Conservation (phyloP, 2,329 filamentous ascomycete genomes). For the Periglandula ipomoeae region DNA sequence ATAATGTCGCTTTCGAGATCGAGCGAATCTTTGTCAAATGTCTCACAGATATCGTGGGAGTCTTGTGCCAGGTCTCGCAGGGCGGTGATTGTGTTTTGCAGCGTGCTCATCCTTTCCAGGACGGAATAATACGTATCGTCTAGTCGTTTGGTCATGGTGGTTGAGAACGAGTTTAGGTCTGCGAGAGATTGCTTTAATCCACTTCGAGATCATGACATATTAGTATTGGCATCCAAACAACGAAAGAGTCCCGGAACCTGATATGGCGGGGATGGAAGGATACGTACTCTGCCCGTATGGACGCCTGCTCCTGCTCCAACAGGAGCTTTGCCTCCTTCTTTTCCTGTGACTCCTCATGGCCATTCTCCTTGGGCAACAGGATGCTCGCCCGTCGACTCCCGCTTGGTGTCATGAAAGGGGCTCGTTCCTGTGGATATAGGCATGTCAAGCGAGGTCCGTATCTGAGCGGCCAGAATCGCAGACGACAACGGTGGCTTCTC, state of each 20-base stretch:
- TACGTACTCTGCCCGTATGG: constrained; percentile 23
- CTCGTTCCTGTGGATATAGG: constrained; percentile 36
- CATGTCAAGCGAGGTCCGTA: constrained; percentile 35
- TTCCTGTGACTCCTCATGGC: constrained; percentile 25
- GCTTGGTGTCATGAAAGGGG: constrained; percentile 32
- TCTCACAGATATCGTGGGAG: constrained; percentile 46
- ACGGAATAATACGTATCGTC: constrained; percentile 69
- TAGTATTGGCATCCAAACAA: neutral
- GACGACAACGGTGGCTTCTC: constrained; percentile 9
- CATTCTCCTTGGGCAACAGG: constrained; percentile 23
- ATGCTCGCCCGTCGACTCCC: constrained; percentile 35
- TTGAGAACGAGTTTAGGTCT: constrained; percentile 50
- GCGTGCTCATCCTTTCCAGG: constrained; percentile 54
- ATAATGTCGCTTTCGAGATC: constrained; percentile 52
- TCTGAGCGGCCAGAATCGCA: constrained; percentile 13
- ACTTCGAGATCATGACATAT: constrained; percentile 22
- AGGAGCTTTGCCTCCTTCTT: constrained; percentile 32
- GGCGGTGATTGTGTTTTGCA: constrained; percentile 55
- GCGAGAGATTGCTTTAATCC: constrained; percentile 42
- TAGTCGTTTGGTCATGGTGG: constrained; percentile 53
- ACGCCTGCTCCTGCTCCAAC: constrained; percentile 27
- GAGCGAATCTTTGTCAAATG: constrained; percentile 51
- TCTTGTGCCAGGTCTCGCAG: constrained; percentile 58
- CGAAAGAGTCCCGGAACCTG: neutral
- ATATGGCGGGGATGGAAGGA: neutral